These are phyloP conservation scores for Catenaria anguillulae DNA, from an alignment of 371 early-diverging fungal genomes.

Conservation along the genomic window DNA sequence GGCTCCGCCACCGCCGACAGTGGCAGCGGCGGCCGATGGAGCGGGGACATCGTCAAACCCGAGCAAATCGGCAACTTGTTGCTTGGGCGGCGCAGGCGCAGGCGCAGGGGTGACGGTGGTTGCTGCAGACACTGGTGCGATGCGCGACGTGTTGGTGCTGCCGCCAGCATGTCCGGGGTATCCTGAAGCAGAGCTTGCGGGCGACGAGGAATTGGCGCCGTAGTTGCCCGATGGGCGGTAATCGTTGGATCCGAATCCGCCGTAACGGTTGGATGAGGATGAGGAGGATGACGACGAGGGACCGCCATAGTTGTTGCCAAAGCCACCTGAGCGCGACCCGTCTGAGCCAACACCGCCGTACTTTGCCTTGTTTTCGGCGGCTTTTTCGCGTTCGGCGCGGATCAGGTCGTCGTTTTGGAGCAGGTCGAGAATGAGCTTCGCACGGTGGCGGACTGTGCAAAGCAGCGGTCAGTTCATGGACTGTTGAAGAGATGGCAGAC, in stretches of 20 bases:
- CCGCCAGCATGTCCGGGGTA: neutral
- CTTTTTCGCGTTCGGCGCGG: slow-evolving; percentile 70
- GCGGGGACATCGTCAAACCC: neutral
- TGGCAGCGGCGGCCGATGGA: slow-evolving; percentile 5
- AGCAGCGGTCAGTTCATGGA: neutral
- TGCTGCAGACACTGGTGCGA: neutral
- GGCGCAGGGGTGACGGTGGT: too few species aligned
- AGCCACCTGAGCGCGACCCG: slow-evolving; percentile 25
- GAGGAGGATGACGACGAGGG: neutral
- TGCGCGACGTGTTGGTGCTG: neutral
- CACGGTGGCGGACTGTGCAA: slow-evolving; percentile 64
- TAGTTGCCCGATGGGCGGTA: too few species aligned
- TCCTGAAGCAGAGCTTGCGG: too few species aligned
- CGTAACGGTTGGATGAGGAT: neutral
- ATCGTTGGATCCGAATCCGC: too few species aligned
- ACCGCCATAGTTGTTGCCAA: slow-evolving; percentile 29
- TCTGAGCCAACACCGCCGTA: slow-evolving; percentile 60
- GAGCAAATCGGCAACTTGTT: neutral
- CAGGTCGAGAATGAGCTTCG: slow-evolving; percentile 74
- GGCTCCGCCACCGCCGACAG: too few species aligned
- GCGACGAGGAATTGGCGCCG: slow-evolving; percentile 1
- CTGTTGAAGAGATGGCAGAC: too few species aligned
- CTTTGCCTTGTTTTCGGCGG: slow-evolving; percentile 71
- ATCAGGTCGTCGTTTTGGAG: slow-evolving; percentile 56
- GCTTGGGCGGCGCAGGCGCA: neutral